Percentiles rank a stretch among this genome's conserved stretches.
phyloP scores from a whole-genome alignment of 1,284 basidiomycete species.

The Vanrija sp. region DNA sequence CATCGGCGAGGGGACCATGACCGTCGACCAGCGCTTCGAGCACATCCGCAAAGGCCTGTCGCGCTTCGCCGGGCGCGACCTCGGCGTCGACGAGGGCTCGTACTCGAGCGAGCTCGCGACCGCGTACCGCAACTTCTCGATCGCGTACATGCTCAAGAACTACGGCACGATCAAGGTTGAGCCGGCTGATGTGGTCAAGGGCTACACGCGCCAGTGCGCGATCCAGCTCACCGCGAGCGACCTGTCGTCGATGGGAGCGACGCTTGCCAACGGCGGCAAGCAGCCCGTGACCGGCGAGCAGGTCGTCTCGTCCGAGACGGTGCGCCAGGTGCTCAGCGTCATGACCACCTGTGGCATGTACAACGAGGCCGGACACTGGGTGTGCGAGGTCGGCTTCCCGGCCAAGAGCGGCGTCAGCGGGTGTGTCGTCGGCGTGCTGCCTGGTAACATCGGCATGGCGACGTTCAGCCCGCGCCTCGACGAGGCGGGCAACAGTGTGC shows the following conservation, averaged over 20 bases:
- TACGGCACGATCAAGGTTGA: background rate
- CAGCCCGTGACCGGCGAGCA: constrained; percentile 1
- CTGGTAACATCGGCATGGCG: constrained; percentile 2
- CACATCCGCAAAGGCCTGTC: background rate
- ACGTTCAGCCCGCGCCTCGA: constrained; percentile 1
- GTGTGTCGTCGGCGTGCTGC: background rate
- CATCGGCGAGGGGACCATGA: background rate
- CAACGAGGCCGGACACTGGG: constrained; percentile 2
- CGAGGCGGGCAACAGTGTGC: background rate
- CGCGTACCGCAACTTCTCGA: background rate
- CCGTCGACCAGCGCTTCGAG: background rate
- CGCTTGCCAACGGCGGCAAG: constrained; percentile 1
- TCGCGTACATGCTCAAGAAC: constrained; percentile 4
- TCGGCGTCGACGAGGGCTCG: background rate
- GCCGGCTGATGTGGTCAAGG: background rate
- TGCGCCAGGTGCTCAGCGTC: background rate
- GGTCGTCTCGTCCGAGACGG: background rate
- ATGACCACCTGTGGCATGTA: constrained; percentile 4
- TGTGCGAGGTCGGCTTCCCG: background rate
- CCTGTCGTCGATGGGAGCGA: background rate
- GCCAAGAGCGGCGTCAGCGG: background rate
- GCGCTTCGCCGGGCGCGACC: background rate
- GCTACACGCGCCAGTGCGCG: constrained; percentile 5
- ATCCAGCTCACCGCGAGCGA: background rate
- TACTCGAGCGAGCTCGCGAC: constrained; percentile 1